Base-by-base conservation (phyloP, 2,329 filamentous ascomycete genomes). In the Lachnellula hyalina region DNA sequence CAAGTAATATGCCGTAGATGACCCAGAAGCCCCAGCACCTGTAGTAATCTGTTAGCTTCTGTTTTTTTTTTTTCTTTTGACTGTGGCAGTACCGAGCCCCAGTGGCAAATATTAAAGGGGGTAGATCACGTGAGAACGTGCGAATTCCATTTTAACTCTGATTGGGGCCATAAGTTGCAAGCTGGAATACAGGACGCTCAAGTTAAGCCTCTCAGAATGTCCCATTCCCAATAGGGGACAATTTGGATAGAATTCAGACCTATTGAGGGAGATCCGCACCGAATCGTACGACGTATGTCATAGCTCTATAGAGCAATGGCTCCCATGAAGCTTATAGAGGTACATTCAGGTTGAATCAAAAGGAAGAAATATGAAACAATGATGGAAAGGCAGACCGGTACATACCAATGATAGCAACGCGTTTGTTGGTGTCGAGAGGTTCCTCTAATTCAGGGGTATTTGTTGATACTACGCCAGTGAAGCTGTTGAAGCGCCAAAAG, bases 11-110 rank as follows among this genome's bases (percentile, higher is more conserved):
- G 94, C 92, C 2, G 91, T 77, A 2, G 92, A 96, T 4, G 94
- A 84, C 32, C 94, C 94, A 32, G 84, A 93, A 44, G 94, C 86
- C 47, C 94, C 94, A 63, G 93, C 93, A 58, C 94, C 93, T 96
- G 59, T 41, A 42, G 7, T 25, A 32, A 9, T 34, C 40, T 19
- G 48, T 54, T 47, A 58, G 50, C 40, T 47, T 23, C 25, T 51
- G 28, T 3, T n/a, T 5, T 35, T 14, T 17, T 21, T 21, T n/a
- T 5, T 35, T 14, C 11, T 21, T 21, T 2, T 21, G 8, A 28
- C 28, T 28, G 9, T 28, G 7, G 25, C 25, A 28, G 28, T 28
- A 28, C 28, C 28, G 2, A 9, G 2, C 28, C 28, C 28, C 28
- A 9, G 28, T 28, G 28, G 28, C 28, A 28, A 28, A 28, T 28